phyloP scores from a whole-genome alignment of 2,329 filamentous ascomycete species.

The Cercospora citrullina region DNA sequence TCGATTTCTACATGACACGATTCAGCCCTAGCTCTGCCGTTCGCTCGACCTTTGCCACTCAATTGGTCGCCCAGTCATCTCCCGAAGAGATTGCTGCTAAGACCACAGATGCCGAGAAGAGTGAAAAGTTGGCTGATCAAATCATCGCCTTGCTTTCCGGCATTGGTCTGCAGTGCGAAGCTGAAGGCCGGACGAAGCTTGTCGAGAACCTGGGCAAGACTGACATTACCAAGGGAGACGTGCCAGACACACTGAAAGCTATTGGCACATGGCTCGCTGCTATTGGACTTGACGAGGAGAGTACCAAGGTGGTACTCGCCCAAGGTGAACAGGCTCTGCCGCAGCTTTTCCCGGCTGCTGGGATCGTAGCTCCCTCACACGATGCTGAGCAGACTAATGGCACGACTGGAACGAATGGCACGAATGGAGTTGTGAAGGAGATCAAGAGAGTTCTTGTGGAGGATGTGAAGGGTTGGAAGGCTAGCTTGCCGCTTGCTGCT shows the following conservation, averaged over 20 bases:
- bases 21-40: slow-evolving; percentile 71
- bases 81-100: slow-evolving; percentile 41
- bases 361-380: slow-evolving; percentile 13
- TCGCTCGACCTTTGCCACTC: slow-evolving; percentile 80
- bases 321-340: slow-evolving; percentile 53
- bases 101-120: slow-evolving; percentile 43
- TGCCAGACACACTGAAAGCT: slow-evolving; percentile 43
- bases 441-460: slow-evolving; percentile 65
- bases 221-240: slow-evolving; percentile 45
- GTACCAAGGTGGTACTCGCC: slow-evolving; percentile 51
- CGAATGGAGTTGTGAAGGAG: slow-evolving; percentile 47
- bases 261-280: slow-evolving; percentile 45
- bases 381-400: slow-evolving; percentile 37
- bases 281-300: slow-evolving; percentile 51
- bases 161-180: slow-evolving; percentile 46
- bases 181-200: slow-evolving; percentile 46
- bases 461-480: slow-evolving; percentile 80
- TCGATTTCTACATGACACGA: slow-evolving; percentile 73
- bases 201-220: slow-evolving; percentile 48
- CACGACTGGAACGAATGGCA: slow-evolving; percentile 34
- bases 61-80: slow-evolving; percentile 72
- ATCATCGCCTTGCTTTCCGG: slow-evolving; percentile 51
- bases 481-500: slow-evolving; percentile 67
- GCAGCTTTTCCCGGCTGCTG: slow-evolving; percentile 42
- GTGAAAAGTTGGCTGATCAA: slow-evolving; percentile 45